These are phyloP conservation scores for Plectosphaerella sp. DNA, from an alignment of 2,329 filamentous ascomycete species.

Conservation along the genomic window DNA sequence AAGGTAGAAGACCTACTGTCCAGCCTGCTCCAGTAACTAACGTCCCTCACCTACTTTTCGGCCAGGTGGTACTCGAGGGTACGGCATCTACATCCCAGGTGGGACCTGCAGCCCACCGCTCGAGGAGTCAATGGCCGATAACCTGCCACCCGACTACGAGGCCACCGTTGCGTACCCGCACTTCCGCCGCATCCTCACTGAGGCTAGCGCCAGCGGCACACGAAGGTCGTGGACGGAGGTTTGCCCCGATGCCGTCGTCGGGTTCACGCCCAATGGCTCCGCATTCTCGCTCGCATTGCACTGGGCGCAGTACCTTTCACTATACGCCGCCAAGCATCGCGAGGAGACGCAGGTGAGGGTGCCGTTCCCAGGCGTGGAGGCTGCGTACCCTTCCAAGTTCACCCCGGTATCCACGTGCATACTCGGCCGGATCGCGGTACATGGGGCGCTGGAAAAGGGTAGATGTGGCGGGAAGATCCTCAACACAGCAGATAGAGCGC, in stretches of 20 bases:
- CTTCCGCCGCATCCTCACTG: constrained; percentile 23
- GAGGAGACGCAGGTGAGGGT: constrained; percentile 9
- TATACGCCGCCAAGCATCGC: constrained; percentile 24
- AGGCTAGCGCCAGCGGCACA: constrained; percentile 17
- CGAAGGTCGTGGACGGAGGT: constrained; percentile 32
- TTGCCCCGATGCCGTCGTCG: constrained; percentile 31
- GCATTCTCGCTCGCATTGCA: constrained; percentile 29
- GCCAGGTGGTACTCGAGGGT: constrained; percentile 21
- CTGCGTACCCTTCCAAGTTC: constrained; percentile 18
- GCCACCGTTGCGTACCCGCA: constrained; percentile 29
- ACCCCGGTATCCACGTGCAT: constrained; percentile 25
- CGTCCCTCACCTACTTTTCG: too few species aligned
- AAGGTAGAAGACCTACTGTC: constrained; percentile 15
- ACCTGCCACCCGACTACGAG: constrained; percentile 24
- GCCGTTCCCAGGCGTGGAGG: constrained; percentile 22
- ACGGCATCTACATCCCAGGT: constrained; percentile 29
- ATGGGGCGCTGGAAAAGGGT: constrained; percentile 20
- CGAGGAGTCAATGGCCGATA: constrained; percentile 24
- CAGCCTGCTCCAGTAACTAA: constrained; percentile 26
- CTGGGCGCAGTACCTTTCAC: constrained; percentile 33
- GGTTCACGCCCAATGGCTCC: constrained; percentile 33
- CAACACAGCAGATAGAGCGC: constrained; percentile 24
- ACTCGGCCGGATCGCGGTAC: constrained; percentile 22
- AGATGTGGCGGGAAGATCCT: constrained; percentile 23
- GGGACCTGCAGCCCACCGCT: constrained; percentile 27